These are phyloP conservation scores for Boletus tylopilopsis DNA, from an alignment of 768 basidiomycete genomes.

Conservation along the genomic window DNA sequence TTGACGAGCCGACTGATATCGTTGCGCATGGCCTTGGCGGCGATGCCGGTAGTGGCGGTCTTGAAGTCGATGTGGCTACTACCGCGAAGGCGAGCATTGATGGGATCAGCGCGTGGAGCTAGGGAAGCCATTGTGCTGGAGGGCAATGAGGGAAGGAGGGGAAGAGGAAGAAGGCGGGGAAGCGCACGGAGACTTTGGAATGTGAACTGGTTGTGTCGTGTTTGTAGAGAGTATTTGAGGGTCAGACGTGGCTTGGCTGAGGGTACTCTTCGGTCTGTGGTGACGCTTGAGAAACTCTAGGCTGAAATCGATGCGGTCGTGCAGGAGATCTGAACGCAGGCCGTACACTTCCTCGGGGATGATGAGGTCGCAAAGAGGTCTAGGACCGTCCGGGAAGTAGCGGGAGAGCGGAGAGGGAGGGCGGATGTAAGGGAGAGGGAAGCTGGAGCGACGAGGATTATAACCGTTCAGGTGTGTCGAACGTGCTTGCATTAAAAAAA, in stretches of 20 bases:
- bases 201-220: slow-evolving; percentile 58
- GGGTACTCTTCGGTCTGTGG: slow-evolving; percentile 50
- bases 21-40: slow-evolving; percentile 96
- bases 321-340: slow-evolving; percentile 32
- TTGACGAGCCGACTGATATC: slow-evolving; percentile 93
- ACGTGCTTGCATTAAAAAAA: slow-evolving; percentile 33
- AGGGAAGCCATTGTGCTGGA: slow-evolving; percentile 50
- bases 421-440: slow-evolving; percentile 15
- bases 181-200: slow-evolving; percentile 43
- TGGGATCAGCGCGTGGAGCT: slow-evolving; percentile 61
- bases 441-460: slow-evolving; percentile 16
- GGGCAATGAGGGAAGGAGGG: slow-evolving; percentile 10
- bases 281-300: slow-evolving; percentile 55
- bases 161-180: not conserved
- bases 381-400: slow-evolving; percentile 10
- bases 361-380: slow-evolving; percentile 27
- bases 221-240: slow-evolving; percentile 57
- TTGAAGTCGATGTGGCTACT: slow-evolving; percentile 91
- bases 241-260: slow-evolving; percentile 46
- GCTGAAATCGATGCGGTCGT: slow-evolving; percentile 32
- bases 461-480: slow-evolving; percentile 21
- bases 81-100: slow-evolving; percentile 71
- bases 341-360: slow-evolving; percentile 29
- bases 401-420: slow-evolving; percentile 24
- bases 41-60: slow-evolving; percentile 93